Evolutionary conservation across 2,329 filamentous ascomycete species (phyloP), one percentile per base, ranked within the genome.

Genomic region (Cordyceps farinosa): DNA sequence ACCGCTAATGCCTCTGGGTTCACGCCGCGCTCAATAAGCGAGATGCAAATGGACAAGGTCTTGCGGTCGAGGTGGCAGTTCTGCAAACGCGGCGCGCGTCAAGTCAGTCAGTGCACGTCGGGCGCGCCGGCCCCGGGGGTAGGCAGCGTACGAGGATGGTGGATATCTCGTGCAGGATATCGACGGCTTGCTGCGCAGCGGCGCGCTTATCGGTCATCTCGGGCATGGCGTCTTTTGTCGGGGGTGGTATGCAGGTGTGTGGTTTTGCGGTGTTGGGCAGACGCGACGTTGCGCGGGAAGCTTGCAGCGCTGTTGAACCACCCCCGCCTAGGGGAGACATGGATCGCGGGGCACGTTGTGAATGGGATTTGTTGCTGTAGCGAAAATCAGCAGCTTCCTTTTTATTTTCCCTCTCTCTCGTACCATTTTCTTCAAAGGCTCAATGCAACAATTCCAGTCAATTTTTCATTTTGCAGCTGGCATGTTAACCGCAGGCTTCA

Each of bases 1-100:
- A 98, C 95, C 30, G 94, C 93, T 38, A 99, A 81, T 1, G 94
- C 95, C 75, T 98, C 94, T 0, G 95, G 95, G 73, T 97, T 97
- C 36, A 98, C 92, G 15, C 95, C 95, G 72, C 97, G 97, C 77
- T 99, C 95, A 69, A 99, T 96, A 76, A 99, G 85, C 61, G 92
- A 97, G 65, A 98, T 94, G 77, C 95, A 99, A 66, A 97, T 91
- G 3, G 93, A 97, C 22, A 99, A 82, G 27, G 93, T 92, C 61
- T 92, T 89, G 38, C 94, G 88, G 76, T 97, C 93, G 52, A 99
- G 87, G 67, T 96, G 87, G 66, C 94, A 97, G 78, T 98, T 97
- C 94, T 98, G 66, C 54, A 42, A 15, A n/a, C 34, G 7, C 29
- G n/a, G n/a, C 29, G 8, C 30, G 57, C 40, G 59, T 67, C 36